These are phyloP conservation scores for Saccharomycopsis javanensis DNA, from an alignment of 805 yeast genomes.

Conservation along the genomic window DNA sequence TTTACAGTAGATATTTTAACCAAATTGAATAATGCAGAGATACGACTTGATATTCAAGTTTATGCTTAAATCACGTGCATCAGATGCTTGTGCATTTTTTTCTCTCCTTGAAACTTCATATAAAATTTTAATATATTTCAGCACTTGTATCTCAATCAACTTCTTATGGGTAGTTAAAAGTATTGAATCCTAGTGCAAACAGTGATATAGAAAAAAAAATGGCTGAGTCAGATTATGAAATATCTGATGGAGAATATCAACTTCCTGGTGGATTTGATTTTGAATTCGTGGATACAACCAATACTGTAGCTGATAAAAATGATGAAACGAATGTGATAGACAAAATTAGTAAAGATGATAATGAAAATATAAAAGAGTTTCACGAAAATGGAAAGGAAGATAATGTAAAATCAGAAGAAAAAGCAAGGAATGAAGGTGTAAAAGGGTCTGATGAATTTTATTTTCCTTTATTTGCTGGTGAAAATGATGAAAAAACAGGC, in stretches of 20 bases:
- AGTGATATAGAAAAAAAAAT: no score
- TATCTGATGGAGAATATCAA: slow-evolving; percentile 8
- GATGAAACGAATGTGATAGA: not conserved
- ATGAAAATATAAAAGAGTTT: no score
- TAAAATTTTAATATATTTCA: no score
- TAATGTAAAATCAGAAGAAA: not conserved
- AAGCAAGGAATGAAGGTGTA: not conserved
- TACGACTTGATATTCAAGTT: no score
- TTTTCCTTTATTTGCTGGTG: slow-evolving; percentile 16
- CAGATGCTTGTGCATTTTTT: no score
- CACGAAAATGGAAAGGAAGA: not conserved
- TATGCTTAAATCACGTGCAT: no score
- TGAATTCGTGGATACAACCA: slow-evolving; percentile 17
- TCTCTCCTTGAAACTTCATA: no score
- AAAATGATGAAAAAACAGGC: not conserved
- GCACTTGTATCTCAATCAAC: no score
- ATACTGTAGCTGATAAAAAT: not conserved
- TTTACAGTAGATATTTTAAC: no score
- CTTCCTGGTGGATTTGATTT: slow-evolving; percentile 15
- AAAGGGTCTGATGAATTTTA: slow-evolving; percentile 15
- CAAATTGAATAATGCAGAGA: no score
- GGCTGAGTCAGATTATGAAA: not conserved
- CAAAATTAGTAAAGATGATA: not conserved
- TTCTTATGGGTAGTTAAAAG: no score
- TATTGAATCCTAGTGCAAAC: no score